Percentiles rank a stretch among this genome's conserved stretches.
These are phyloP conservation scores for Myrica gale DNA, from an alignment of 306 rosid genomes.

Conservation along the genomic window DNA sequence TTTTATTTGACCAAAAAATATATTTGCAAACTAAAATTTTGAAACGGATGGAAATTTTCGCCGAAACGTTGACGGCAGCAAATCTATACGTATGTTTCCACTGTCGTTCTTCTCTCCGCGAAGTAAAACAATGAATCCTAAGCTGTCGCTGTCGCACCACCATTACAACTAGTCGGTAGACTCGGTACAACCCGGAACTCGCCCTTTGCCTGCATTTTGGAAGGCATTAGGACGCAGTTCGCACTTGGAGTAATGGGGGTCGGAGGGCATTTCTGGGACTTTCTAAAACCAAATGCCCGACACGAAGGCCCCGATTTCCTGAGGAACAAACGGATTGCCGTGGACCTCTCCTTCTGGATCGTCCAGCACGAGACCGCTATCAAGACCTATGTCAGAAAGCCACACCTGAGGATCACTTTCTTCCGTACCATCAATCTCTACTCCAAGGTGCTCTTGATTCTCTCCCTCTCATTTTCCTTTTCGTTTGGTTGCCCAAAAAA, in stretches of 20 bases:
- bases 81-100: too few species aligned
- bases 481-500: conserved; percentile 14
- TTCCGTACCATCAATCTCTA: conserved; percentile 80
- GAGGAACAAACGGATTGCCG: conserved; percentile 90
- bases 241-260: conserved; percentile 57
- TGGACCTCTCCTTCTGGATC: conserved; percentile 90
- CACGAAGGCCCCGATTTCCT: conserved; percentile 80
- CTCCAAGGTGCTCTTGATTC: conserved; percentile 51
- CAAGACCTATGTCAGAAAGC: conserved; percentile 50
- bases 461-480: not conserved
- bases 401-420: conserved; percentile 75
- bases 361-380: conserved; percentile 79
- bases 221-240: conserved; percentile 10
- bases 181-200: conserved; percentile 1
- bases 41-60: too few species aligned
- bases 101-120: too few species aligned
- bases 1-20: too few species aligned
- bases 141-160: not conserved
- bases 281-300: conserved; percentile 70
- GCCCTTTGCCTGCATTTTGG: conserved; percentile 1
- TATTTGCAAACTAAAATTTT: too few species aligned
- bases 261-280: conserved; percentile 86
- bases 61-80: too few species aligned
- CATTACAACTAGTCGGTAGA: not conserved
- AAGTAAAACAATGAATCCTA: conserved; percentile 29